Evolutionary conservation across 139 green algal species (phyloP), one percentile per base, ranked within the genome.

Genomic region (Coelastrella sp.): DNA sequence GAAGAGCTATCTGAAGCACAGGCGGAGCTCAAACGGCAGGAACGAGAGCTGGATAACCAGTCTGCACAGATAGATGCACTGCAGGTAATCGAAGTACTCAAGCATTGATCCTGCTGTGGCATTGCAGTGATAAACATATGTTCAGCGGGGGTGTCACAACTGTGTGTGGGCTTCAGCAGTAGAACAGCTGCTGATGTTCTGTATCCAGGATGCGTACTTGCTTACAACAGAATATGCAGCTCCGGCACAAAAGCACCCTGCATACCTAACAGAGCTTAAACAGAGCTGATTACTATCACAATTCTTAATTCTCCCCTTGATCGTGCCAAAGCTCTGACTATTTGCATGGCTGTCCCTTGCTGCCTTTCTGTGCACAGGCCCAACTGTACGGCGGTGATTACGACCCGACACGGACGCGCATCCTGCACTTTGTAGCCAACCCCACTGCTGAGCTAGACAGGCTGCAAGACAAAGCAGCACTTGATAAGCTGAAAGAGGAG

Each of bases 361-460:
- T 47, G 32, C 32, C 32, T 47, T 47, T 47, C 32, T 2, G 10
- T 3, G 7, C 54, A 14, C 73, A 90, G 85, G 56, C 85, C 5
- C 73, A 74, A 59, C 59, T 92, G 11, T 47, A 54, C 47, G 89
- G 59, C 4, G 97, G 97, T 11, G 95, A 98, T 71, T 96, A 94
- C 85, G 93, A 96, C 80, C 82, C 90, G 5, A 86, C 82, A 14
- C 91, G 83, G 77, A 97, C 94, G 23, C 92, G 93, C 4, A 95
- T 98, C 75, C 84, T 98, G 86, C 97, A 98, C 92, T 87, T 98
- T 65, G 92, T 94, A 86, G 88, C 89, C 86, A 98, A 98, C 92
- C 96, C 96, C 0, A 94, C 97, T 85, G 89, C 92, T 0, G 91
- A 94, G 91, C 57, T 85, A 64, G 85, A 58, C 14, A 66, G 86